Evolutionary conservation across 495 filamentous ascomycete genomes (phyloP).

Genomic region (Tuber aestivum): DNA sequence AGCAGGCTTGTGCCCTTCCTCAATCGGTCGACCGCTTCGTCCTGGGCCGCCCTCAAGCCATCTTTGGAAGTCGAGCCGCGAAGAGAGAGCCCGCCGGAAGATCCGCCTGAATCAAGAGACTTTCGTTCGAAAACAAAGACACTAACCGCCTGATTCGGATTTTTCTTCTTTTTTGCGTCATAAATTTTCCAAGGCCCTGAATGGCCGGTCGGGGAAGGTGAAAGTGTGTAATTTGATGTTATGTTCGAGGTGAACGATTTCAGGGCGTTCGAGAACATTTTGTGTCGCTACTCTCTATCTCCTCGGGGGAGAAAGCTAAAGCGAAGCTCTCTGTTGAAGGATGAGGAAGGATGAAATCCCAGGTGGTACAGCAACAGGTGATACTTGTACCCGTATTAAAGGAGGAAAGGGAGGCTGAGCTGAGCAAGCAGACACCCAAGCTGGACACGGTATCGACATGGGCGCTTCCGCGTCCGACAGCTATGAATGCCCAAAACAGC

Average conservation of each 20-base stretch:
- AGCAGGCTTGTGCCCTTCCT: slow-evolving; percentile 86
- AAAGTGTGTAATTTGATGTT: slow-evolving; percentile 76
- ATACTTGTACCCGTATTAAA: neutral
- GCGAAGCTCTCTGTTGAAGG: neutral
- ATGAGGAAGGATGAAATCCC: neutral
- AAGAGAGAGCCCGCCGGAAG: slow-evolving; percentile 38
- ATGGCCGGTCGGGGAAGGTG: slow-evolving; percentile 59
- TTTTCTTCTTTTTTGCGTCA: slow-evolving; percentile 86
- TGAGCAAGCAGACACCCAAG: neutral
- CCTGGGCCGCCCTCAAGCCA: slow-evolving; percentile 67
- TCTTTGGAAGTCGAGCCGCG: slow-evolving; percentile 54
- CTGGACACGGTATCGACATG: neutral
- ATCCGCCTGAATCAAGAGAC: slow-evolving; percentile 61
- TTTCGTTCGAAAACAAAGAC: slow-evolving; percentile 94
- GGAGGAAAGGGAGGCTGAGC: slow-evolving; percentile 1
- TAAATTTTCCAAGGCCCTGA: slow-evolving; percentile 96
- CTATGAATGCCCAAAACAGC: neutral
- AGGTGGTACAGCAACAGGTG: neutral
- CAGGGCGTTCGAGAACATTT: slow-evolving; percentile 83
- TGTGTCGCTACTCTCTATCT: neutral
- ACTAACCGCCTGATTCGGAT: slow-evolving; percentile 76
- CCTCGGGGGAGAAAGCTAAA: neutral
- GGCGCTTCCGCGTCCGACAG: neutral
- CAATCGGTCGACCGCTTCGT: slow-evolving; percentile 82
- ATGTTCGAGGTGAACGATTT: slow-evolving; percentile 93